Base-by-base conservation (phyloP, 139 green algal genomes). In the Yamagishiella unicocca region DNA sequence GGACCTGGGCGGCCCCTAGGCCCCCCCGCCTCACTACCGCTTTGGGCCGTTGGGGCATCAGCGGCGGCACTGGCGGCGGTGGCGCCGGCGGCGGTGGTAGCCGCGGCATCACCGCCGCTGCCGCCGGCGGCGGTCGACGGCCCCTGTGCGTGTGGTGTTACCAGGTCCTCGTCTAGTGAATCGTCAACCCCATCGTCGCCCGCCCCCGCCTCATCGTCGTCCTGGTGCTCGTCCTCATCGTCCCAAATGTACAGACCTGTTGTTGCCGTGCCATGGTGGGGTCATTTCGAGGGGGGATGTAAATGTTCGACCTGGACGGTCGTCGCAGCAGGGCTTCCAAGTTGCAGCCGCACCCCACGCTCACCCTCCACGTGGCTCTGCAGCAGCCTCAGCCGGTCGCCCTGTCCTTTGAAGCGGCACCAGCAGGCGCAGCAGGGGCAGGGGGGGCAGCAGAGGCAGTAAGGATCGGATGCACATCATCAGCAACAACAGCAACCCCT, bases 301-400 rank as follows among this genome's bases (percentile, higher is more conserved):
- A n/a, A n/a, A n/a, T n/a, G n/a, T n/a, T n/a, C n/a, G n/a, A n/a
- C n/a, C n/a, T n/a, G n/a, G n/a, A n/a, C n/a, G n/a, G n/a, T n/a
- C n/a, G n/a, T n/a, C n/a, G n/a, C n/a, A n/a, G n/a, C n/a, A n/a
- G n/a, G n/a, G n/a, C n/a, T n/a, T n/a, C n/a, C n/a, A n/a, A n/a
- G n/a, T n/a, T n/a, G n/a, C n/a, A n/a, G n/a, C n/a, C n/a, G n/a
- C n/a, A n/a, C n/a, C 12, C 68, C 37, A 5, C 22, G 4, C 61
- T 17, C 43, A 87, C 81, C 81, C 45, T 87, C 81, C 81, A 73
- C 66, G 66, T 87, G 81, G 64, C 81, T 87, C 66, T 87, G 81
- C 45, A 87, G 81, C 62, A 87, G 43, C 33, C 81, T 64, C 81
- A 64, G 29, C 8, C 62, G 64, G 81, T 87, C 81, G 24, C 45